These are phyloP conservation scores for Talaromyces marneffei DNA, from an alignment of 2,329 filamentous ascomycete species.

Conservation along the genomic window DNA sequence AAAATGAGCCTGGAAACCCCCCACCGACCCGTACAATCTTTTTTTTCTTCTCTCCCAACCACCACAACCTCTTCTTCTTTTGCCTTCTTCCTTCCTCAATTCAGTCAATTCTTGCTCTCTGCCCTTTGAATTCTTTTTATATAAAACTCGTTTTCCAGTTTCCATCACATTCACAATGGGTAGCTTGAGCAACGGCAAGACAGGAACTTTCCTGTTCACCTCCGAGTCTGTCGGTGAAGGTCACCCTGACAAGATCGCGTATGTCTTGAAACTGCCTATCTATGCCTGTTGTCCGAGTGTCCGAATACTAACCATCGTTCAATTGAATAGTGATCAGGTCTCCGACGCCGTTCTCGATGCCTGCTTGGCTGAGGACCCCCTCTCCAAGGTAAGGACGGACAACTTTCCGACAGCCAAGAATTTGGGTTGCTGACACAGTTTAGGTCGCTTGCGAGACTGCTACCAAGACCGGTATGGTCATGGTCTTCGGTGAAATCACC, in stretches of 20 bases:
- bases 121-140: conserved; percentile 18
- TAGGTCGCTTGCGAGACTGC: conserved; percentile 93
- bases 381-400: conserved; percentile 68
- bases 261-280: conserved; percentile 11
- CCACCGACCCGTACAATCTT: conserved; percentile 16
- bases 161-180: conserved; percentile 50
- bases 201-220: conserved; percentile 77
- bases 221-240: conserved; percentile 87
- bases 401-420: background rate
- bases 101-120: conserved; percentile 16
- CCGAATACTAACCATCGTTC: background rate
- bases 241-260: conserved; percentile 93
- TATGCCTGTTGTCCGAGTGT: background rate
- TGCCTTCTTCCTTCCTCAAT: conserved; percentile 17
- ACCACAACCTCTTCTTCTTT: conserved; percentile 23
- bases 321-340: conserved; percentile 68
- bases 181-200: conserved; percentile 47
- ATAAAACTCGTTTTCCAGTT: conserved; percentile 19
- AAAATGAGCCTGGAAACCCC: conserved; percentile 22
- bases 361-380: conserved; percentile 86
- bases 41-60: conserved; percentile 26
- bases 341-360: conserved; percentile 98
- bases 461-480: conserved; percentile 99
- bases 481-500: conserved; percentile 98
- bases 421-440: background rate